Evolutionary conservation across 73 alveolate species (phyloP).

Genomic region (Blepharisma stoltei): DNA sequence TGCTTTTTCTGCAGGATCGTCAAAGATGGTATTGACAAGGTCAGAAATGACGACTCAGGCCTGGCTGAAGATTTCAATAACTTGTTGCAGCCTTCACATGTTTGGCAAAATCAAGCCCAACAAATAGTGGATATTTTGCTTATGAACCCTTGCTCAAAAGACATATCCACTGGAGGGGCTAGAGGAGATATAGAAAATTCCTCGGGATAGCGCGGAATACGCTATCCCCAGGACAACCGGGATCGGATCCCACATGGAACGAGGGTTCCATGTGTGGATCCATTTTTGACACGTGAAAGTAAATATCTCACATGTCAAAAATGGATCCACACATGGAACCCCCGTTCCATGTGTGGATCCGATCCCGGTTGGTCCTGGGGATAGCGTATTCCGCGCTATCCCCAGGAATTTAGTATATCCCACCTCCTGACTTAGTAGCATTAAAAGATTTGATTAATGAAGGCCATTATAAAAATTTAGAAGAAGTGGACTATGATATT

Average conservation of each 20-base stretch:
- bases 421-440: conserved; percentile 11
- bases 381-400: no score
- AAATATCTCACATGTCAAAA: no score
- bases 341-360: no score
- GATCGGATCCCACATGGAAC: no score
- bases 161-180: conserved; percentile 13
- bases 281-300: no score
- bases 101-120: conserved; percentile 4
- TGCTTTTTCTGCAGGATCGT: conserved; percentile 32
- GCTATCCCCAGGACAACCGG: no score
- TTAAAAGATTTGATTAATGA: conserved; percentile 16
- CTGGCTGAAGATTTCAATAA: conserved; percentile 9
- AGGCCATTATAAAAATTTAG: conserved; percentile 19
- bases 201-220: no score
- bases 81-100: conserved; percentile 1
- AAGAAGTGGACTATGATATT: conserved; percentile 10
- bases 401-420: no score
- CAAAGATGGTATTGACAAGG: conserved; percentile 20
- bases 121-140: conserved; percentile 20
- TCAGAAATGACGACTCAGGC: neutral
- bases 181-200: no score
- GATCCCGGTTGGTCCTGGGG: no score
- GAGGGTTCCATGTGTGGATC: no score
- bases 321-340: no score
- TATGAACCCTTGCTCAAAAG: conserved; percentile 15